Conservation (phyloP, 768 basidiomycete genomes). For the Rhodotorula diobovata region DNA sequence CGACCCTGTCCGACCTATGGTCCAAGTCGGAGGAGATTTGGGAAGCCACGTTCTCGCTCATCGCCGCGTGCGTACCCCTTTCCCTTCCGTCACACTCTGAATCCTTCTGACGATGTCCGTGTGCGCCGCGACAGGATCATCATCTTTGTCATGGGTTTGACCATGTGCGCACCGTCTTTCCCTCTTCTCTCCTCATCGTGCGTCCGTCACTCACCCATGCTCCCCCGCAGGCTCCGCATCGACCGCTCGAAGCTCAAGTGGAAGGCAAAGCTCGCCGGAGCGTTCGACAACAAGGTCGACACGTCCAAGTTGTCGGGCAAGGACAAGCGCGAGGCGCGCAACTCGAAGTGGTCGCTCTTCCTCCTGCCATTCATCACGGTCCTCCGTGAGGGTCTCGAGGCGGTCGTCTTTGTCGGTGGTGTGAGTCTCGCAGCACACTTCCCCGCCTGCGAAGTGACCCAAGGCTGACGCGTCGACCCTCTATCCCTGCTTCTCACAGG, state of each 20-base stretch:
- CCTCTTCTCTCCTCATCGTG: not conserved
- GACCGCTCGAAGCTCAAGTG: conserved; percentile 91
- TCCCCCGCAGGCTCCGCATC: conserved; percentile 63
- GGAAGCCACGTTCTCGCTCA: conserved; percentile 80
- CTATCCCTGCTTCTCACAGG: conserved; percentile 18
- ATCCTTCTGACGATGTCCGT: too few species aligned
- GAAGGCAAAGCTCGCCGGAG: conserved; percentile 76
- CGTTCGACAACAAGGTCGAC: conserved; percentile 55
- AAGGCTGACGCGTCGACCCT: not conserved
- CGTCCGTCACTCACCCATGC: not conserved
- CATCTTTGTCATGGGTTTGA: conserved; percentile 70
- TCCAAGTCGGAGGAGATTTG: conserved; percentile 76
- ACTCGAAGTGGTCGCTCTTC: conserved; percentile 74
- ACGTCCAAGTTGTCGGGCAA: conserved; percentile 25
- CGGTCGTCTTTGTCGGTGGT: conserved; percentile 87
- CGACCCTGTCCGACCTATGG: conserved; percentile 79
- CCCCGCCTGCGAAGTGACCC: too few species aligned
- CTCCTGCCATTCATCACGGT: conserved; percentile 86
- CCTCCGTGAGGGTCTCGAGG: conserved; percentile 88
- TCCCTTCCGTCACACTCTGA: too few species aligned
- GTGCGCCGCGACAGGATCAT: conserved; percentile 38
- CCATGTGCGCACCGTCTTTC: conserved; percentile 52
- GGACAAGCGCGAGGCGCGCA: conserved; percentile 32
- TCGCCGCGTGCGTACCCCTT: conserved; percentile 51
- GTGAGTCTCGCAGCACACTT: conserved; percentile 46